Conservation (phyloP, 352 stramenopile genomes). For the Globisporangium acanthophoron region DNA sequence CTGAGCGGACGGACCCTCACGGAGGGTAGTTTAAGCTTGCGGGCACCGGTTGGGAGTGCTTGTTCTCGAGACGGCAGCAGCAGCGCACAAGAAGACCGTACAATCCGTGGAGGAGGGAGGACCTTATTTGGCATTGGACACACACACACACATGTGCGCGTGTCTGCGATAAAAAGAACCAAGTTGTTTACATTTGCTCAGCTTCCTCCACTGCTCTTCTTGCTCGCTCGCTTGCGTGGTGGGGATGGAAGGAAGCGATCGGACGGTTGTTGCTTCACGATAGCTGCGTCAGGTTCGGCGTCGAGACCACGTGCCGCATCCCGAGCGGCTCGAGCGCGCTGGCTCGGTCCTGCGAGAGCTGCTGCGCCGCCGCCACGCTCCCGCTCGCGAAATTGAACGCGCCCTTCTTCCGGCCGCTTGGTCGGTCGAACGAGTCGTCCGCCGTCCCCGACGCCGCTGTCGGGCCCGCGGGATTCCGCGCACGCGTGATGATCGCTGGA, state of each 20-base stretch:
- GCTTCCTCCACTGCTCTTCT: not conserved
- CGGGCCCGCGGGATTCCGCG: not conserved
- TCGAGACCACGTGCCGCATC: constrained; percentile 62
- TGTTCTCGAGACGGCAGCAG: not conserved
- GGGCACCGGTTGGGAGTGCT: not conserved
- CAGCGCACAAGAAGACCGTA: not conserved
- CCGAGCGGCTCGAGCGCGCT: constrained; percentile 18
- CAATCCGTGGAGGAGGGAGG: too few species aligned
- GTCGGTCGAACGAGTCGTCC: not conserved
- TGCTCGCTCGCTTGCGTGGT: not conserved
- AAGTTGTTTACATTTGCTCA: constrained; percentile 16
- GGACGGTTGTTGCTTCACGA: constrained; percentile 2
- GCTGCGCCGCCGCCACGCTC: constrained; percentile 16
- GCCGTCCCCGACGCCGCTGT: not conserved
- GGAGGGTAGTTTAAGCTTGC: not conserved
- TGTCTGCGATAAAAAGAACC: constrained; percentile 13
- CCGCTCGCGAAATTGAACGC: constrained; percentile 10
- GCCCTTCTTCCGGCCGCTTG: constrained; percentile 1
- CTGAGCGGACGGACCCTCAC: constrained; percentile 16
- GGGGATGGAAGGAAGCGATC: too few species aligned
- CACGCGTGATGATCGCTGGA: constrained; percentile 8
- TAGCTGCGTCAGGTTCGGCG: constrained; percentile 43
- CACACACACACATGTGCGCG: not conserved
- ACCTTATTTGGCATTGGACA: not conserved
- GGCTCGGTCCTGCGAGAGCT: constrained; percentile 21